Evolutionary conservation across 2,329 filamentous ascomycete genomes (phyloP).

Genomic region (Leptographium wingfieldii): DNA sequence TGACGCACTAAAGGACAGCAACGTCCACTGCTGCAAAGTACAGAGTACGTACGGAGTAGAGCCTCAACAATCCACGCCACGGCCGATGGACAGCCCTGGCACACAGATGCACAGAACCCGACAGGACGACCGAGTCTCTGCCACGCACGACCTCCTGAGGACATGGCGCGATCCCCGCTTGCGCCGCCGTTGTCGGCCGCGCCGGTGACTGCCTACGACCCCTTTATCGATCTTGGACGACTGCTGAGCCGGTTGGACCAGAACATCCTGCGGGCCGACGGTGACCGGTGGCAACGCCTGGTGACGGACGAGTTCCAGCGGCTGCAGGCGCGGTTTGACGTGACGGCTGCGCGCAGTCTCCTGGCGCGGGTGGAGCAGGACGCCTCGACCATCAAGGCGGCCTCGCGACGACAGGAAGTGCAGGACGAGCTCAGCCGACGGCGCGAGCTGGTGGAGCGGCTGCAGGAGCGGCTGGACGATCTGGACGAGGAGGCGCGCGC

Average conservation of each 20-base stretch:
- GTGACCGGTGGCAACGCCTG: conserved; percentile 44
- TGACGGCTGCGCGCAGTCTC: conserved; percentile 57
- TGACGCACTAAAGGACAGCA: not conserved
- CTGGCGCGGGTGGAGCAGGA: conserved; percentile 62
- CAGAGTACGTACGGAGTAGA: not conserved
- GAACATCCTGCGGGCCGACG: conserved; percentile 48
- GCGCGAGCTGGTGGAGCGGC: conserved; percentile 50
- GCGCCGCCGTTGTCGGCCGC: conserved; percentile 2
- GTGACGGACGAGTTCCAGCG: conserved; percentile 54
- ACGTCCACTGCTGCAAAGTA: not conserved
- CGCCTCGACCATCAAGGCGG: conserved; percentile 36
- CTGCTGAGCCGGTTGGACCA: conserved; percentile 54
- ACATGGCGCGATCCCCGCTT: conserved; percentile 5
- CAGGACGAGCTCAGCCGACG: conserved; percentile 54
- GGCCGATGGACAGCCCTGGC: not conserved
- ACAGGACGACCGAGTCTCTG: not conserved
- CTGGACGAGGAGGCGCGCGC: conserved; percentile 45
- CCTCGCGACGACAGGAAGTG: conserved; percentile 43
- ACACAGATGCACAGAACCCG: not conserved
- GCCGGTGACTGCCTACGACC: conserved; percentile 16
- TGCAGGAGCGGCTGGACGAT: conserved; percentile 55
- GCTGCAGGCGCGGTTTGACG: conserved; percentile 47
- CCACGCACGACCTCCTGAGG: not conserved
- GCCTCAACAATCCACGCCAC: not conserved
- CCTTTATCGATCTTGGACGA: conserved; percentile 43